Evolutionary conservation across 2,329 filamentous ascomycete species (phyloP).

Genomic region (Thielaviopsis euricoi): DNA sequence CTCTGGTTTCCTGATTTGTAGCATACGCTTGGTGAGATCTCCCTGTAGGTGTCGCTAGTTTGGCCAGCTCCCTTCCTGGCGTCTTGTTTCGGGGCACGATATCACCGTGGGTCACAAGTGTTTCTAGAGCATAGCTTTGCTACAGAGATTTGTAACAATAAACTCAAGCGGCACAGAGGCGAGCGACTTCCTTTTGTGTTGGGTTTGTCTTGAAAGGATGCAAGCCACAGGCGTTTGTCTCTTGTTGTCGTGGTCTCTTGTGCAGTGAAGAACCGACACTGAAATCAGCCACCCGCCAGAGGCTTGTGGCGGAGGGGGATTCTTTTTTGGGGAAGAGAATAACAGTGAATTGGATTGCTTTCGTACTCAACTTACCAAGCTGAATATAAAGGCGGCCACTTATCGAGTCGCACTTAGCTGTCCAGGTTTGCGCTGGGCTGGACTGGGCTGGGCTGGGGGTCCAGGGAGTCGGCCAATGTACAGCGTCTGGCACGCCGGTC

Average conservation of each 20-base stretch:
- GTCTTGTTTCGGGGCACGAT: not conserved
- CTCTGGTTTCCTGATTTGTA: not conserved
- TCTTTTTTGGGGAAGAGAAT: no score
- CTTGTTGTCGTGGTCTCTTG: not conserved
- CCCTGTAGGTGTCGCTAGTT: not conserved
- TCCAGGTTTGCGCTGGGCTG: not conserved
- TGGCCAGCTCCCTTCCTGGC: constrained; percentile 1
- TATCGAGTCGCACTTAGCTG: not conserved
- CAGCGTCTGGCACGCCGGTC: not conserved
- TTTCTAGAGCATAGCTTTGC: not conserved
- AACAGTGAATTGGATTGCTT: not conserved
- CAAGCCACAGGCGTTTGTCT: not conserved
- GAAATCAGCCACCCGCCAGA: not conserved
- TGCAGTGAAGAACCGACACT: not conserved
- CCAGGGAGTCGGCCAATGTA: not conserved
- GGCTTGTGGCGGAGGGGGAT: not conserved
- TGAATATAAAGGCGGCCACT: not conserved
- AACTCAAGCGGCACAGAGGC: not conserved
- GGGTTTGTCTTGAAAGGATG: not conserved
- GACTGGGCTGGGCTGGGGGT: no score
- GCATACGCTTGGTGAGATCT: not conserved
- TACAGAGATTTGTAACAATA: not conserved
- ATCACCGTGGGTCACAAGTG: not conserved
- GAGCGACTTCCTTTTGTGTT: not conserved
- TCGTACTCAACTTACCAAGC: not conserved